phyloP scores from a whole-genome alignment of 306 rosid species.

The Prunus campanulata region DNA sequence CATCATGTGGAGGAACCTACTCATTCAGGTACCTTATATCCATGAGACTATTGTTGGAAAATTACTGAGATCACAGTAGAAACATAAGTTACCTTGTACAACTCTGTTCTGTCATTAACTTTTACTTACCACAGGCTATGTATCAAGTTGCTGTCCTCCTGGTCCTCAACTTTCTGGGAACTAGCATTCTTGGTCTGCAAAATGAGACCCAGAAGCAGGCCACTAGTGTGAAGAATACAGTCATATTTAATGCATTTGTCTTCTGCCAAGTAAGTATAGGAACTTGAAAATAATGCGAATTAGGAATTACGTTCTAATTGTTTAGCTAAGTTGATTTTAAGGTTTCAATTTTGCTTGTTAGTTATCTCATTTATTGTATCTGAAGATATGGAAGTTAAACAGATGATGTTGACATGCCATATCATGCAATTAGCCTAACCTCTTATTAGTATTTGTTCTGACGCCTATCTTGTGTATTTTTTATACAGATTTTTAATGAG shows the following conservation, averaged over 20 bases:
- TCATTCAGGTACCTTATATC: slow-evolving; percentile 63
- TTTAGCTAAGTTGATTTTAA: not conserved
- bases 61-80: not conserved
- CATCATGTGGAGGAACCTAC: slow-evolving; percentile 95
- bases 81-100: not conserved
- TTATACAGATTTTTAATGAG: slow-evolving; percentile 77
- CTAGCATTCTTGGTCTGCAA: slow-evolving; percentile 46
- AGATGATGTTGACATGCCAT: too few relatives aligned
- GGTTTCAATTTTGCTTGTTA: not conserved
- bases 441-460: slow-evolving; percentile 1
- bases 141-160: slow-evolving; percentile 84
- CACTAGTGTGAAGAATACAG: slow-evolving; percentile 60
- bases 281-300: not conserved
- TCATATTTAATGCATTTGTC: slow-evolving; percentile 91
- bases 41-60: not conserved
- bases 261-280: slow-evolving; percentile 71
- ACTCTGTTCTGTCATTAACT: slow-evolving; percentile 9
- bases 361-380: too few relatives aligned
- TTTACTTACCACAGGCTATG: slow-evolving; percentile 54
- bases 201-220: slow-evolving; percentile 23
- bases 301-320: not conserved
- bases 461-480: not conserved
- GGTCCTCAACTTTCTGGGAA: slow-evolving; percentile 65
- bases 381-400: too few relatives aligned
- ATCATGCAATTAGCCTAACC: not conserved